Conservation (phyloP, 805 yeast genomes). For the Kregervanrija pseudodelftensis region DNA sequence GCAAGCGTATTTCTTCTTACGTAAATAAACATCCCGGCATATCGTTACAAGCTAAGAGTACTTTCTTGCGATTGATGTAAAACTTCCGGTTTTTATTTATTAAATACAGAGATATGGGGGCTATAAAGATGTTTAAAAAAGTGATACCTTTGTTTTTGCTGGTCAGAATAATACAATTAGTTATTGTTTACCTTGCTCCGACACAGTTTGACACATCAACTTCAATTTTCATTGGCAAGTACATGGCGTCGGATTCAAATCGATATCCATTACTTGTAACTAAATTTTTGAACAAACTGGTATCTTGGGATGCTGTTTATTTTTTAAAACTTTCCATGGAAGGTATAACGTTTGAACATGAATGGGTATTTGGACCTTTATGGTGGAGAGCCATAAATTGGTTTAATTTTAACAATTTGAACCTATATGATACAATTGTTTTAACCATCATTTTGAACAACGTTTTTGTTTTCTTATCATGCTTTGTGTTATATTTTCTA, state of each 20-base stretch:
- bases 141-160: slow-evolving; percentile 7
- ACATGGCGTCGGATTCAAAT: slow-evolving; percentile 5
- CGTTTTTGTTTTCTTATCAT: slow-evolving; percentile 41
- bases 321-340: slow-evolving; percentile 50
- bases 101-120: too few species aligned
- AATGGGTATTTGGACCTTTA: slow-evolving; percentile 76
- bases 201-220: slow-evolving; percentile 45
- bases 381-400: slow-evolving; percentile 50
- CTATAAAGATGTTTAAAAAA: too few species aligned
- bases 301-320: slow-evolving; percentile 85
- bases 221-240: slow-evolving; percentile 25
- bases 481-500: slow-evolving; percentile 41
- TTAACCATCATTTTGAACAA: slow-evolving; percentile 46
- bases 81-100: too few species aligned
- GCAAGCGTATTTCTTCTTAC: too few species aligned
- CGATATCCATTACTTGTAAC: slow-evolving; percentile 4
- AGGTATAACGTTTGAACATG: slow-evolving; percentile 69
- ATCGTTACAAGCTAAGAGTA: too few species aligned
- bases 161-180: slow-evolving; percentile 31
- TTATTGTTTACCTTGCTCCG: slow-evolving; percentile 34
- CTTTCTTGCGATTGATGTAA: too few species aligned
- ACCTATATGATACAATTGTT: slow-evolving; percentile 38
- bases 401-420: slow-evolving; percentile 10
- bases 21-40: too few species aligned
- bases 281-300: slow-evolving; percentile 41